Conservation (phyloP, 345 rosid genomes). For the Erodium maritimum region DNA sequence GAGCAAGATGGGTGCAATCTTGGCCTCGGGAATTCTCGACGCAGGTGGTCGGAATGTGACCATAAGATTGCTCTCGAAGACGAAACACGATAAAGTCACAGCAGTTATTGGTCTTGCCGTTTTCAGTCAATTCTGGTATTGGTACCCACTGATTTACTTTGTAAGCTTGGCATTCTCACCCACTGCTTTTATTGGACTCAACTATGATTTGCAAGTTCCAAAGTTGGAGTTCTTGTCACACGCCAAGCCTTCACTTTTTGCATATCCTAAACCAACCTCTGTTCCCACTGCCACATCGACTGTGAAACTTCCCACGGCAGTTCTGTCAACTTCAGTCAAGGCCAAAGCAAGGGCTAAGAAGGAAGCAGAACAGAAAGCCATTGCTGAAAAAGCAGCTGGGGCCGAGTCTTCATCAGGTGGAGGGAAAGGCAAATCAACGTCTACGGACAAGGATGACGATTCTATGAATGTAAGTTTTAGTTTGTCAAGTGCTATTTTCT, state of each 20-base stretch:
- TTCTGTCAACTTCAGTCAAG: conserved; percentile 92
- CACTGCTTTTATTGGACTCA: conserved; percentile 86
- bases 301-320: conserved; percentile 90
- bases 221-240: conserved; percentile 85
- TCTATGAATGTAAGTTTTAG: conserved; percentile 69
- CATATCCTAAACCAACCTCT: conserved; percentile 89
- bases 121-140: conserved; percentile 98
- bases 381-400: conserved; percentile 50
- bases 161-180: conserved; percentile 90
- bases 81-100: conserved; percentile 88
- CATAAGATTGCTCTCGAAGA: conserved; percentile 82
- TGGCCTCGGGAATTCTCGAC: conserved; percentile 95
- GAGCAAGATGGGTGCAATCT: conserved; percentile 99
- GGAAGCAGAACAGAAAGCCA: conserved; percentile 89
- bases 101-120: conserved; percentile 97
- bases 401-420: conserved; percentile 33
- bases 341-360: conserved; percentile 97
- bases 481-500: neutral
- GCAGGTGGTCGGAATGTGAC: conserved; percentile 99
- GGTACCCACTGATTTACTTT: conserved; percentile 97
- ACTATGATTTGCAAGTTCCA: conserved; percentile 90
- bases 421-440: conserved; percentile 63
- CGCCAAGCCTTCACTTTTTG: conserved; percentile 89
- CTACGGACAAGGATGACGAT: conserved; percentile 72
- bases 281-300: conserved; percentile 72